Base-by-base conservation (phyloP, 768 basidiomycete species). In the Neoboletus subvelutipes region DNA sequence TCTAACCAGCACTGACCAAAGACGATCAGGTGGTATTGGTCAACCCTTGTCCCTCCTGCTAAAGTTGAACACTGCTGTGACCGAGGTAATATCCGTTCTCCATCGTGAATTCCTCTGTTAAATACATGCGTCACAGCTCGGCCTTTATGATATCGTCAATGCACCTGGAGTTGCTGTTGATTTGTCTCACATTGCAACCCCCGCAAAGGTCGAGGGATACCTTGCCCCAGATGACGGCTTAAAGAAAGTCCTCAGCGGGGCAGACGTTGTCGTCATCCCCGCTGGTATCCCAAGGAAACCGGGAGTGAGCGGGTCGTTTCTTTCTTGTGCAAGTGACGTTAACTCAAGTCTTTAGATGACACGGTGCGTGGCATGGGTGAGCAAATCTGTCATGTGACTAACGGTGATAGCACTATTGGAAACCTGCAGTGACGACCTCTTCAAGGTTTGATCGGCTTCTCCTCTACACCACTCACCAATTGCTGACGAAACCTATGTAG, bases 121-220 rank as follows among this genome's bases (percentile, higher is more conserved):
- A n/a, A 50, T 42, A 48, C 50, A 31, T 45, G 50, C 4, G 18
- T 29, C 51, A 20, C 66, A 94, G 88, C 88, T 98, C 50, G 78
- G 84, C 51, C 85, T 98, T 57, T 98, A 81, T 72, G 96, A 98
- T 92, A 95, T 98, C 75, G 93, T 95, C 67, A 91, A 93, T 74
- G 90, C 94, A n/a, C 93, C 93, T 17, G 96, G 96, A 69, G 96
- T 99, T 61, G 94, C 94, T 36, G 92, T 87, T 56, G 96, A 99
- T 78, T 80, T 98, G 56, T 88, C 90, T 55, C 96, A 98, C 73
- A 95, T 98, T 75, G 81, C 90, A 51, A 95, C 94, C 37, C 85
- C 88, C 12, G 86, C 93, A 42, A 88, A 89, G 73, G 87, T 94
- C 29, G 78, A 82, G 57, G 94, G 94, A n/a, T 89, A 80, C 71